Evolutionary conservation across 2,329 filamentous ascomycete species (phyloP).

Genomic region (Aureobasidium sp.): DNA sequence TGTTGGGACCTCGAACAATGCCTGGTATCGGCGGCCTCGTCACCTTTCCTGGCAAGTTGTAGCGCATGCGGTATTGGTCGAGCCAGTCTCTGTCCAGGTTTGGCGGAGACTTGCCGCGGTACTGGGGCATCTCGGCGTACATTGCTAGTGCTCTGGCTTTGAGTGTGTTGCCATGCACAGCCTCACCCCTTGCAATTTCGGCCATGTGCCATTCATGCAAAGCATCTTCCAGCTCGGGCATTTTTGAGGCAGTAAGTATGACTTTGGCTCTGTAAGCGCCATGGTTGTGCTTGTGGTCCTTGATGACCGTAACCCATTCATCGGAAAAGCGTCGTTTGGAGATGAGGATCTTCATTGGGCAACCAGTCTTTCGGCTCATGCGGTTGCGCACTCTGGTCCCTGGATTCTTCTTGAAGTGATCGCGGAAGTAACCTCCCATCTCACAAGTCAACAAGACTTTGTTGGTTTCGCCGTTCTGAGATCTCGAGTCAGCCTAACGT

Average conservation of each 20-base stretch:
- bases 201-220: constrained; percentile 21
- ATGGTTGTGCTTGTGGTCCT: constrained; percentile 21
- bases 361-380: constrained; percentile 20
- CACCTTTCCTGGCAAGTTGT: constrained; percentile 19
- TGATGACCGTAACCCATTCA: constrained; percentile 21
- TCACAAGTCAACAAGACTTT: constrained; percentile 21
- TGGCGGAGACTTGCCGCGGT: constrained; percentile 19
- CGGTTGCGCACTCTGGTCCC: constrained; percentile 21
- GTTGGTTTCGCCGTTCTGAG: constrained; percentile 17
- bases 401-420: constrained; percentile 20
- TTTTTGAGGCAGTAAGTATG: constrained; percentile 15
- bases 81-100: constrained; percentile 21
- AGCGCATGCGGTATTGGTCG: constrained; percentile 21
- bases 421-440: constrained; percentile 20
- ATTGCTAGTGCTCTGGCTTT: constrained; percentile 22
- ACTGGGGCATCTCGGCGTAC: constrained; percentile 21
- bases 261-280: constrained; percentile 15
- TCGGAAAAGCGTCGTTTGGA: constrained; percentile 20
- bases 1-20: constrained; percentile 10
- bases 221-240: constrained; percentile 21
- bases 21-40: constrained; percentile 12
- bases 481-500: background rate
- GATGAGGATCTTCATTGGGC: constrained; percentile 21
- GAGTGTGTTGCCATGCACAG: constrained; percentile 22
- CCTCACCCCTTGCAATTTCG: constrained; percentile 18